phyloP scores from a whole-genome alignment of 2,329 filamentous ascomycete genomes.

The Penicillium palitans region DNA sequence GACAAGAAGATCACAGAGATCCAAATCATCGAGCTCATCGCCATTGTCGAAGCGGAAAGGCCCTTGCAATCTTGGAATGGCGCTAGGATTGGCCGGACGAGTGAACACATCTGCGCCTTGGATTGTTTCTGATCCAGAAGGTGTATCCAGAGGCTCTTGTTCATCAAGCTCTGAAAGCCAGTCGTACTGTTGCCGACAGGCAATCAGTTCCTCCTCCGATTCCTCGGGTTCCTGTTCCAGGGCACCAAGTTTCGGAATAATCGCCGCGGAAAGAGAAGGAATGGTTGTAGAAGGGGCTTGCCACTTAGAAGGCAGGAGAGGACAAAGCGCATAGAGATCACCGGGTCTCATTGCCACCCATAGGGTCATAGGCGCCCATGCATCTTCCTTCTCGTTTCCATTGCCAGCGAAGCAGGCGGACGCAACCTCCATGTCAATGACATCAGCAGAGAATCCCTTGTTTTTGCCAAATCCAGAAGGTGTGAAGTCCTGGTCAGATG shows the following conservation, averaged over 20 bases:
- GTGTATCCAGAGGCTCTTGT: slow-evolving; percentile 50
- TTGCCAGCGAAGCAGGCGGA: slow-evolving; percentile 83
- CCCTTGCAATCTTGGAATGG: slow-evolving; percentile 62
- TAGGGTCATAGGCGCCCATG: slow-evolving; percentile 92
- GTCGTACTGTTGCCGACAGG: slow-evolving; percentile 56
- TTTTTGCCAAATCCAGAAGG: slow-evolving; percentile 72
- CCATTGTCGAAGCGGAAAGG: slow-evolving; percentile 57
- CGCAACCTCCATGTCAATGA: slow-evolving; percentile 90
- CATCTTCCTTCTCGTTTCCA: slow-evolving; percentile 58
- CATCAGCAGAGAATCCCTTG: slow-evolving; percentile 83
- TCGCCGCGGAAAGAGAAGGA: slow-evolving; percentile 77
- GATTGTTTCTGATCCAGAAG: slow-evolving; percentile 41
- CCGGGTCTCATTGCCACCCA: slow-evolving; percentile 96
- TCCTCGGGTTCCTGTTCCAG: slow-evolving; percentile 45
- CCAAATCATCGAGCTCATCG: slow-evolving; percentile 53
- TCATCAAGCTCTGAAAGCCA: slow-evolving; percentile 60
- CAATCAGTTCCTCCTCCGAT: slow-evolving; percentile 48
- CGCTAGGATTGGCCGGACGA: slow-evolving; percentile 55
- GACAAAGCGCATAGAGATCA: slow-evolving; percentile 90
- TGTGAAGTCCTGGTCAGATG: slow-evolving; percentile 77
- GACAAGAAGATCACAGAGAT: slow-evolving; percentile 62
- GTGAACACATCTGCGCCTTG: slow-evolving; percentile 55
- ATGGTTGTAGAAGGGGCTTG: slow-evolving; percentile 73
- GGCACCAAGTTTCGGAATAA: slow-evolving; percentile 67
- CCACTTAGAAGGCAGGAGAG: slow-evolving; percentile 85